Evolutionary conservation across 208 protist species (phyloP).

Genomic region (Tetramitus jugosus): DNA sequence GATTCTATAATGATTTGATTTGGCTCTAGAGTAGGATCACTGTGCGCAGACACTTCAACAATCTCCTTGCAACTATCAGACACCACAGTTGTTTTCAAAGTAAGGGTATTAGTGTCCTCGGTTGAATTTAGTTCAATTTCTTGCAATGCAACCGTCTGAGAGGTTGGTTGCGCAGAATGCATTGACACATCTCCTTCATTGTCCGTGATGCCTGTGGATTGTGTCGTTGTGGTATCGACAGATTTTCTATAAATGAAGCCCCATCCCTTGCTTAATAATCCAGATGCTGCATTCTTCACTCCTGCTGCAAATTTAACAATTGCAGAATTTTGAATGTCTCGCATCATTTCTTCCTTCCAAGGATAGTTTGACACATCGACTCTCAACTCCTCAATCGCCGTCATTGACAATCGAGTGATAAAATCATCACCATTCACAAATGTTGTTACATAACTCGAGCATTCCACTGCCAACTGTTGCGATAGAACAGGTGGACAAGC

Average conservation of each 20-base stretch:
- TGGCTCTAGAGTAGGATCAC: too few species aligned
- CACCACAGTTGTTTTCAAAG: too few species aligned
- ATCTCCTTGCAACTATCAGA: too few species aligned
- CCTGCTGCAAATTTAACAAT: conserved; percentile 8
- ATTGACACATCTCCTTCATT: too few species aligned
- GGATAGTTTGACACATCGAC: neutral
- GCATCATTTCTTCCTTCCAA: conserved; percentile 21
- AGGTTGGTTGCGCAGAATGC: too few species aligned
- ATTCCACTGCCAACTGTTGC: neutral
- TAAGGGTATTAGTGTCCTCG: too few species aligned
- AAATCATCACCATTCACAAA: conserved; percentile 20
- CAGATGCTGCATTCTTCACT: conserved; percentile 9
- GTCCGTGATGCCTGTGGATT: too few species aligned
- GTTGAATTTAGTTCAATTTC: too few species aligned
- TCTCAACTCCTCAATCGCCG: neutral
- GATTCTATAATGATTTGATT: too few species aligned
- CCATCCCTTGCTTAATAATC: neutral
- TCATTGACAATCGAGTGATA: neutral
- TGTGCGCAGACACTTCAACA: too few species aligned
- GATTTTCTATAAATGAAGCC: neutral
- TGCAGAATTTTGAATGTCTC: conserved; percentile 12
- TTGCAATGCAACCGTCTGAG: too few species aligned
- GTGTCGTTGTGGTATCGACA: neutral
- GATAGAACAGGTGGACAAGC: conserved; percentile 14
- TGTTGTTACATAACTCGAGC: neutral